Evolutionary conservation across 148 eudicot species (phyloP), one percentile per base, ranked within the genome.

Genomic region (Polygonum maritimum): DNA sequence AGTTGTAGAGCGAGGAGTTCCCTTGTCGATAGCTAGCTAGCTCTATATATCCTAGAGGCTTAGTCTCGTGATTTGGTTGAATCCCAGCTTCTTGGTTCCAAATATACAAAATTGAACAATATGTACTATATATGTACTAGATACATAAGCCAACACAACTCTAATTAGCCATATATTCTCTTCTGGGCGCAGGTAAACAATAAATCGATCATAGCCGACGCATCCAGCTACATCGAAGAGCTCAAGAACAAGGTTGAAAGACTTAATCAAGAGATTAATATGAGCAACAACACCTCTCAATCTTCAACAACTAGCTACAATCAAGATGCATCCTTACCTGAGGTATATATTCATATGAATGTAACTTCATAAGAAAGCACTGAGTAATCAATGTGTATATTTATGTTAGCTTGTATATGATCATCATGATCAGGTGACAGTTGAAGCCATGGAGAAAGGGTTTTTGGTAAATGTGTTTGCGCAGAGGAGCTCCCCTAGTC

Each of bases 201-300:
- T 26, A 73, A 85, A 35, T 87, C 95, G 18, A 88, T 90, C 33
- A 71, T 88, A 36, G 84, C 74, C 0, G 89, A 90, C 76, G 95
- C 95, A 16, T 71, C 95, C 16, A 90, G 80, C 69, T 89, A 88
- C 69, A 88, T 90, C 65, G 71, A 82, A 78, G 90, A 90, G 48
- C 83, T 88, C 75, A 87, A 86, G 81, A 79, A 82, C 74, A 90
- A 81, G 74, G 86, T 90, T 22, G 84, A 87, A 38, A 83, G 57
- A 69, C 83, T 89, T 35, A 82, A 83, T 74, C 81, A 78, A 57
- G 91, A 83, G 35, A 48, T 81, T 2, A 44, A 6, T 44, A 45
- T 49, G 38, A 75, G 45, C 19, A 75, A 79, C 73, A 16, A 11
- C 47, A 72, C 31, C 26, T 44, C 52, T n/a, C 75, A 72, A 72